Evolutionary conservation across 176 grass and related monocot genomes (phyloP).

Genomic region (Lolium rigidum): DNA sequence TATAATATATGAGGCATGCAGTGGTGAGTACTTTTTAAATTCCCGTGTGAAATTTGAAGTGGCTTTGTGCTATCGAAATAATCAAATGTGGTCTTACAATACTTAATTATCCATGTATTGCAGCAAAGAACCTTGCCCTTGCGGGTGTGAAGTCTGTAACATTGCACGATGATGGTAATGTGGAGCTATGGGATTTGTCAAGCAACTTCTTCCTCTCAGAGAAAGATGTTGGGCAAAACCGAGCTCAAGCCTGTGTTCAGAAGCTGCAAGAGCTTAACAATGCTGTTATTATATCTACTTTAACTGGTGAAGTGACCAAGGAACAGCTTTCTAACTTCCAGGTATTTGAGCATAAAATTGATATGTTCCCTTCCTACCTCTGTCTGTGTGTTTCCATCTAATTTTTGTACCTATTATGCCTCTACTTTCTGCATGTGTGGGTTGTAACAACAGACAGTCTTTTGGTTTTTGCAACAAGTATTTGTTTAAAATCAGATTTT

Average conservation of each 20-base stretch:
- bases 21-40: neutral
- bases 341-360: slow-evolving; percentile 46
- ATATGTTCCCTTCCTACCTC: neutral
- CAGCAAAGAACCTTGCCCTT: slow-evolving; percentile 89
- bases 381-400: neutral
- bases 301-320: slow-evolving; percentile 62
- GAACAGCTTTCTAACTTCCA: slow-evolving; percentile 78
- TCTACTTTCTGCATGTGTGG: neutral
- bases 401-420: neutral
- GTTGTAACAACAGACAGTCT: neutral
- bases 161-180: slow-evolving; percentile 73
- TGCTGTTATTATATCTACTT: slow-evolving; percentile 68
- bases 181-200: slow-evolving; percentile 81
- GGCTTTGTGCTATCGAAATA: neutral
- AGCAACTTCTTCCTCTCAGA: slow-evolving; percentile 86
- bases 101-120: slow-evolving; percentile 9
- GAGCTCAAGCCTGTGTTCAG: slow-evolving; percentile 35
- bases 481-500: neutral
- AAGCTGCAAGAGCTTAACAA: slow-evolving; percentile 90
- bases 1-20: neutral
- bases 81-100: too few relatives aligned
- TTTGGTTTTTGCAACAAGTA: neutral
- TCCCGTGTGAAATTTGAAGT: neutral
- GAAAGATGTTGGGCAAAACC: slow-evolving; percentile 64
- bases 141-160: slow-evolving; percentile 85